phyloP scores from a whole-genome alignment of 169 alveolate species.

The Cryptosporidium tyzzeri region DNA sequence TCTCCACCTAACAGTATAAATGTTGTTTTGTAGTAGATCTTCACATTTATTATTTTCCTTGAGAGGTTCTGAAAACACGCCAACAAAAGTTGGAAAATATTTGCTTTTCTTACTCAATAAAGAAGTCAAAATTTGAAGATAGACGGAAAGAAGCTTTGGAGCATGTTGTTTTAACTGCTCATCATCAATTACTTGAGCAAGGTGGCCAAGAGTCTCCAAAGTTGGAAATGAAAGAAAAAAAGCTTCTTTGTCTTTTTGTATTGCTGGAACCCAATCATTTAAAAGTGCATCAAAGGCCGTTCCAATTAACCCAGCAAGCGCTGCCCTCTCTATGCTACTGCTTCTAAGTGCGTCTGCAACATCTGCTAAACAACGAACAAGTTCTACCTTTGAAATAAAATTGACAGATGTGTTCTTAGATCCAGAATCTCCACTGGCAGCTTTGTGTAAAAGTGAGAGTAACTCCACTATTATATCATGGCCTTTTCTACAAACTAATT shows the following conservation, averaged over 20 bases:
- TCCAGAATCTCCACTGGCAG: slow-evolving; percentile 43
- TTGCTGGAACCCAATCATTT: slow-evolving; percentile 74
- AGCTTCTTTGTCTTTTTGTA: slow-evolving; percentile 66
- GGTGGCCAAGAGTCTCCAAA: slow-evolving; percentile 70
- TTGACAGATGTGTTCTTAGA: slow-evolving; percentile 3
- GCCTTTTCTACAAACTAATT: slow-evolving; percentile 41
- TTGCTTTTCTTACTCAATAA: slow-evolving; percentile 63
- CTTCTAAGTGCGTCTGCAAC: slow-evolving; percentile 73
- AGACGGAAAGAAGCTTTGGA: slow-evolving; percentile 64
- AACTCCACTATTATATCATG: slow-evolving; percentile 73
- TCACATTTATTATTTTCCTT: slow-evolving; percentile 19
- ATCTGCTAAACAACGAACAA: slow-evolving; percentile 73
- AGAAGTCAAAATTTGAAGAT: slow-evolving; percentile 67
- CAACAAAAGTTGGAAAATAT: slow-evolving; percentile 45
- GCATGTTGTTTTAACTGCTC: slow-evolving; percentile 72
- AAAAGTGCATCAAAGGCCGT: slow-evolving; percentile 72
- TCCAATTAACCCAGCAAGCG: slow-evolving; percentile 72
- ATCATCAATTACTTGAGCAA: slow-evolving; percentile 72
- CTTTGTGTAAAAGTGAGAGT: slow-evolving; percentile 61
- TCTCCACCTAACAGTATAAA: slow-evolving; percentile 69
- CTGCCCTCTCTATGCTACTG: slow-evolving; percentile 21
- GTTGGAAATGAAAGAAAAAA: slow-evolving; percentile 70
- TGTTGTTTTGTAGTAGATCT: slow-evolving; percentile 55
- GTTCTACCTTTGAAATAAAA: slow-evolving; percentile 52
- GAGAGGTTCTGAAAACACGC: slow-evolving; percentile 28